Base-by-base conservation (phyloP, 1,284 basidiomycete species). In the Fomitopsis pinicola region DNA sequence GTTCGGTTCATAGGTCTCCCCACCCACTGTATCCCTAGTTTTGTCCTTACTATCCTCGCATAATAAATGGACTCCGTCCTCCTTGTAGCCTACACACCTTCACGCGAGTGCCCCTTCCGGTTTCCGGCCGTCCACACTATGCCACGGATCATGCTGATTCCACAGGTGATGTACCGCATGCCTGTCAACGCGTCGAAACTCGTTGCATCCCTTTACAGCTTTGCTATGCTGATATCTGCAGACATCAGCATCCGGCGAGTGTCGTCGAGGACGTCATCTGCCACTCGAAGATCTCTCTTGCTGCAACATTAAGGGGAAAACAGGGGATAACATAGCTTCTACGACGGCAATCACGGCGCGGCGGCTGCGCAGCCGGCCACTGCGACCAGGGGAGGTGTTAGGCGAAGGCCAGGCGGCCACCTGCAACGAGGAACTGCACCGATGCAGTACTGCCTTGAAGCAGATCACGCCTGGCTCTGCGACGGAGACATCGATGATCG, bases 11-110 rank as follows among this genome's bases (percentile, higher is more conserved):
- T 60, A 61, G 55, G 52, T 30, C 57, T 50, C 56, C 53, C 62
- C 40, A 62, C 60, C 30, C 62, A 54, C 62, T 69, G 66, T 69
- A 67, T 62, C 64, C 46, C 57, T 69, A 68, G 66, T 54, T 15
- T 8, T 28, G 42, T 58, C 42, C 30, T 58, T 48, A 54, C 52
- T 33, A 54, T 26, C n/a, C 8, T 19, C n/a, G 9, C 33, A 17
- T 54, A 54, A 54, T 54, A 33, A 15, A 40, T 26, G 52, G 52
- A 54, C 52, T 5, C 36, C 19, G 35, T 54, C 52, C 52, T 10
- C 36, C n/a, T 17, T 54, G 36, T 36, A 36, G 17, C 36, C 22
- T 40, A 54, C 38, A 8, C 28, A 30, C 28, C 50, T 19, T 15
- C 28, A 8, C 28, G 17, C 7, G 33, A 19, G 33, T 55, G 45